These are phyloP conservation scores for Baudoinia panamericana DNA, from an alignment of 495 filamentous ascomycete genomes.

Conservation along the genomic window DNA sequence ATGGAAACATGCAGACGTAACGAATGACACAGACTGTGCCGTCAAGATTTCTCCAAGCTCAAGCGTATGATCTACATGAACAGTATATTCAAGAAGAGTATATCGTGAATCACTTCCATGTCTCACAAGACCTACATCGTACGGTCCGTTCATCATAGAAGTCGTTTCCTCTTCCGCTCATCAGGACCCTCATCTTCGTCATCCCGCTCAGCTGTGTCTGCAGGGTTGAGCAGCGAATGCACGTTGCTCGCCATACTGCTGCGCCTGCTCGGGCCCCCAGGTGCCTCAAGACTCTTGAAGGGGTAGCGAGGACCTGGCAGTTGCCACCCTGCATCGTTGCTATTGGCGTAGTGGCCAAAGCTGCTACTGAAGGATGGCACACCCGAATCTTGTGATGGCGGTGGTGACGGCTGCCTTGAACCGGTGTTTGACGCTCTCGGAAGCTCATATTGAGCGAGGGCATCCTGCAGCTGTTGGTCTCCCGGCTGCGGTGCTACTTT, in stretches of 20 bases:
- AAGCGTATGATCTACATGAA: too few relatives aligned
- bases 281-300: conserved; percentile 30
- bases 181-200: conserved; percentile 49
- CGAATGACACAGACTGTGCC: too few relatives aligned
- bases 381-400: conserved; percentile 34
- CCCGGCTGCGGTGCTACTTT: conserved; percentile 26
- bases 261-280: conserved; percentile 49
- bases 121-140: too few relatives aligned
- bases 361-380: conserved; percentile 13
- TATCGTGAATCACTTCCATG: too few relatives aligned
- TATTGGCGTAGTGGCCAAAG: conserved; percentile 29
- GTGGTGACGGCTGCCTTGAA: conserved; percentile 58
- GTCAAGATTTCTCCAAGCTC: too few relatives aligned
- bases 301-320: conserved; percentile 40
- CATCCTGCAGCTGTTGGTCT: conserved; percentile 71
- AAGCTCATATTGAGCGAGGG: conserved; percentile 71
- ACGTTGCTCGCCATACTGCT: conserved; percentile 68
- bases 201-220: conserved; percentile 59
- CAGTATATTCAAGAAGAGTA: too few relatives aligned
- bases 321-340: conserved; percentile 45
- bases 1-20: too few relatives aligned
- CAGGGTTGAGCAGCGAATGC: conserved; percentile 69
- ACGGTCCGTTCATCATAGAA: too few relatives aligned
- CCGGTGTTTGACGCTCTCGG: conserved; percentile 37
- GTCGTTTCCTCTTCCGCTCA: conserved; percentile 29